Conservation (phyloP, 257 asterid species). For the Fraxinus excelsior region DNA sequence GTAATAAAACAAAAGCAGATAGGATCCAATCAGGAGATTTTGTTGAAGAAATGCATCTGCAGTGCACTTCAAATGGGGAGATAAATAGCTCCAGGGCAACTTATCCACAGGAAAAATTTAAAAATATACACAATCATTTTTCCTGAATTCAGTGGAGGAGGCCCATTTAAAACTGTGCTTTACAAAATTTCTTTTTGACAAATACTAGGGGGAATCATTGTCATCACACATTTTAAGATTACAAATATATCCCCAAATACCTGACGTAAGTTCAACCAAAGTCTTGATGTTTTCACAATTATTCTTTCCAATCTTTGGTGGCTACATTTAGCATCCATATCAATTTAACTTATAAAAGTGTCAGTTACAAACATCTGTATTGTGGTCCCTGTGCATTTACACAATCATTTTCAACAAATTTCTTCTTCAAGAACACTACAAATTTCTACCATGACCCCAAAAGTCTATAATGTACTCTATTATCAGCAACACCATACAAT, state of each 20-base stretch:
- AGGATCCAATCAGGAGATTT: not conserved
- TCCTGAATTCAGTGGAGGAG: not conserved
- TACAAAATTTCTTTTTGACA: not conserved
- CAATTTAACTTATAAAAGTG: not conserved
- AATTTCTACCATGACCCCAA: not conserved
- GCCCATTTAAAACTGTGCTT: not conserved
- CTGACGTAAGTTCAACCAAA: not conserved
- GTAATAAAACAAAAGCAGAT: constrained; percentile 1
- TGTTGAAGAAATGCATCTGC: not conserved
- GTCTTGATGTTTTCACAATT: not conserved
- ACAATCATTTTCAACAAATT: not conserved
- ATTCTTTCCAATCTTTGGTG: not conserved
- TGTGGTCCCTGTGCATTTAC: not conserved
- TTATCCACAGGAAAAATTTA: not conserved
- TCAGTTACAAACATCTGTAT: not conserved
- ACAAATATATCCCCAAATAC: not conserved
- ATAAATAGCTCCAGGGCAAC: not conserved
- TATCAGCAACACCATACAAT: not conserved
- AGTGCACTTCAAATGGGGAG: not conserved
- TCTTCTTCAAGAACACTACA: not conserved
- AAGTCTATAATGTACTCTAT: not conserved
- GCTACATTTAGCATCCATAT: not conserved
- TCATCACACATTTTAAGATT: not conserved
- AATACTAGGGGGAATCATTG: not conserved
- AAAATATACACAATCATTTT: not conserved